Evolutionary conservation across 352 stramenopile genomes (phyloP), one percentile per base, ranked within the genome.

Genomic region (Aphanomyces euteiches): DNA sequence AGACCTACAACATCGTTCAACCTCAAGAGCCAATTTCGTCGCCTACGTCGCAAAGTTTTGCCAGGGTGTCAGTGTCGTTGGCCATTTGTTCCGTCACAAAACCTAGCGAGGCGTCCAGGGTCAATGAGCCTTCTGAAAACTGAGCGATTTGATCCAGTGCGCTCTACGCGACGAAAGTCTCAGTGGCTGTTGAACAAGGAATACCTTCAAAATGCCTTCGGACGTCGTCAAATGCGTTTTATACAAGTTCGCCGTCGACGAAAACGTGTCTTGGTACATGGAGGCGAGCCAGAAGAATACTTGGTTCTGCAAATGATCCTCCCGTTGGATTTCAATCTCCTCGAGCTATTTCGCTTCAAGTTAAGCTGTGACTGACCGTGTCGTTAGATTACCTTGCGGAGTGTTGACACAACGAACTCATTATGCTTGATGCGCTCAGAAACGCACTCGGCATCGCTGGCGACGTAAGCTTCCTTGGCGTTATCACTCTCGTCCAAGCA

Each of bases 231-330:
- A 61, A 10, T 40, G 54, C 3, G 7, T 37, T 7, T 61, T 61
- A 37, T 40, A 15, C 5, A 7, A 40, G 21, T 10, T 17, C 6
- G 54, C 34, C 5, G 43, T n/a, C 7, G 17, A 61, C 54, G 21
- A 45, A 17, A 39, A 17, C 54, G 43, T 61, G 54, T 61, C 54
- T 37, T 61, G 54, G 54, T 61, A 61, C 54, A 61, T 61, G 15
- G 54, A 39, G 10, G 54, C 54, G 6, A 61, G 6, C 15, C 54
- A 5, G 54, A 61, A 61, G 10, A 61, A 13, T 37, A 61, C 54
- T 61, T 61, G 54, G 28, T 61, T 61, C n/a, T 61, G 54, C 6
- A 61, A 7, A 37, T 40, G 21, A n/a, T 61, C 54, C 43, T 61
- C 54, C 28, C 54, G 54, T 37, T 61, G 54, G 28, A 39, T 13